Conservation (phyloP, 164 flowering plant species). For the Vitis rotundifolia region DNA sequence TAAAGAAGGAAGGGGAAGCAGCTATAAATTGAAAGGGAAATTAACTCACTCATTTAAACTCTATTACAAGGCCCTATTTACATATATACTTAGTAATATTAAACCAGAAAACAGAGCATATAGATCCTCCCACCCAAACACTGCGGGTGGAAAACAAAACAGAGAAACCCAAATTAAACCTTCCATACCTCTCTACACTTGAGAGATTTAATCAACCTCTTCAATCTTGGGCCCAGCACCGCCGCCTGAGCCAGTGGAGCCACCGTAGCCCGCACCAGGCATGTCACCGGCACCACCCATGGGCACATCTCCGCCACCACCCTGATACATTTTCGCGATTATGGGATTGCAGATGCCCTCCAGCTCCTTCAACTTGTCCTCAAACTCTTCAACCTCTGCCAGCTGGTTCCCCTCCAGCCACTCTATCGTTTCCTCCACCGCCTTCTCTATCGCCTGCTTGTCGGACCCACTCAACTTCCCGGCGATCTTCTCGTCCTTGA, state of each 20-base stretch:
- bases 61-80: no score
- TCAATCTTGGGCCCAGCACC: slow-evolving; percentile 38
- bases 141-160: no score
- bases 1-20: no score
- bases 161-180: no score
- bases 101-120: no score
- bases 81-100: no score
- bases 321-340: slow-evolving; percentile 35
- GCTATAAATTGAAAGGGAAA: no score
- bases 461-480: slow-evolving; percentile 31
- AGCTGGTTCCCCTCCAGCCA: slow-evolving; percentile 40
- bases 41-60: no score
- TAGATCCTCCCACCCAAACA: no score
- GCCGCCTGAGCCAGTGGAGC: slow-evolving; percentile 9
- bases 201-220: slow-evolving; percentile 22
- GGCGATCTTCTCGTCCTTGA: slow-evolving; percentile 28
- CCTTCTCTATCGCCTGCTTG: slow-evolving; percentile 40
- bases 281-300: slow-evolving; percentile 21
- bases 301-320: slow-evolving; percentile 15
- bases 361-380: slow-evolving; percentile 39
- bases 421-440: slow-evolving; percentile 27
- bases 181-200: no score
- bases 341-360: slow-evolving; percentile 37
- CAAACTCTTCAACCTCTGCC: slow-evolving; percentile 37
- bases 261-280: slow-evolving; percentile 19